phyloP scores from a whole-genome alignment of 768 basidiomycete genomes.

The Leccinum rimulosum region DNA sequence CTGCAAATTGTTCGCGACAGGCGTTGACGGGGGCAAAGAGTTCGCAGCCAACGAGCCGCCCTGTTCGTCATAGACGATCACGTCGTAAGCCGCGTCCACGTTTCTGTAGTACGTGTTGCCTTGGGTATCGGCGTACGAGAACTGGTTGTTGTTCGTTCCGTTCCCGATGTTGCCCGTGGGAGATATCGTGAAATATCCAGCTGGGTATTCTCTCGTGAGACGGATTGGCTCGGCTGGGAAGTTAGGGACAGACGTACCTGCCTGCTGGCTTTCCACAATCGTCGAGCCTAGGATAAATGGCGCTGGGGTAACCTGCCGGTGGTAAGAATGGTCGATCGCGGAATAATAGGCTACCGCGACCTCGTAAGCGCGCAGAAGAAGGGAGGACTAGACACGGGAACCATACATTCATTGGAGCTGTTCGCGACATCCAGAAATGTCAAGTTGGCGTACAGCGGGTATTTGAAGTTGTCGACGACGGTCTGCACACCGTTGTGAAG shows the following conservation, averaged over 20 bases:
- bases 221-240: background rate
- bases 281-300: constrained; percentile 58
- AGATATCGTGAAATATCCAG: constrained; percentile 47
- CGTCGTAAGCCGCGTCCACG: constrained; percentile 60
- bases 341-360: constrained; percentile 42
- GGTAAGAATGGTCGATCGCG: constrained; percentile 67
- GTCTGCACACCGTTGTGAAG: constrained; percentile 45
- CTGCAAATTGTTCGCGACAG: background rate
- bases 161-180: constrained; percentile 56
- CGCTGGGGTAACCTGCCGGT: constrained; percentile 53
- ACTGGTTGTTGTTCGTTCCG: constrained; percentile 68
- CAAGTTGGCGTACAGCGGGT: constrained; percentile 48
- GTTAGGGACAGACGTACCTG: constrained; percentile 39
- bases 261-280: constrained; percentile 56
- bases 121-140: constrained; percentile 54
- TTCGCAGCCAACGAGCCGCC: constrained; percentile 46
- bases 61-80: constrained; percentile 58
- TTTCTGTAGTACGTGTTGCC: constrained; percentile 62
- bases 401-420: constrained; percentile 20
- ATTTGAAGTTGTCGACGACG: constrained; percentile 51
- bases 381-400: background rate
- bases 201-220: constrained; percentile 27
- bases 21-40: constrained; percentile 5
- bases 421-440: constrained; percentile 33
- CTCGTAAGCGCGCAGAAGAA: background rate